Conservation (phyloP, 495 filamentous ascomycete species). For the Melanomma pulvis-pyrius region DNA sequence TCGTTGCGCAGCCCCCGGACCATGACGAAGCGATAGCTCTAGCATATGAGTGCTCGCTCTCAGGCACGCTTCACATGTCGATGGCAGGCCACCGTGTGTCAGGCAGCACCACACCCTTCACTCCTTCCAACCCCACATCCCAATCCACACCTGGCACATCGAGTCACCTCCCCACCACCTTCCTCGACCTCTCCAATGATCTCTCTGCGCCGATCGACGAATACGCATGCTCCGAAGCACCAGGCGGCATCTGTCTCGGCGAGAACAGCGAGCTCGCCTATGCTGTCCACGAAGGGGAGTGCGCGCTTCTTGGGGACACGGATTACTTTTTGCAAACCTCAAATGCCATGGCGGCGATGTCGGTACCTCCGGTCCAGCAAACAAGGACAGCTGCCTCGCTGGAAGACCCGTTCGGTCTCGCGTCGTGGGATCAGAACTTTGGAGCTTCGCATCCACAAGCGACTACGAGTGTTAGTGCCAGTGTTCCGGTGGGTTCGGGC, state of each 20-base stretch:
- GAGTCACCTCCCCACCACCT: not conserved
- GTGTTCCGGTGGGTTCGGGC: not conserved
- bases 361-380: not conserved
- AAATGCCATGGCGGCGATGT: not conserved
- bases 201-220: slow-evolving; percentile 7
- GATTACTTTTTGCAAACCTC: not conserved
- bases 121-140: not conserved
- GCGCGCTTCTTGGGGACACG: not conserved
- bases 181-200: not conserved
- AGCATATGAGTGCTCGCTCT: slow-evolving; percentile 18
- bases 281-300: not conserved
- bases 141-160: not conserved
- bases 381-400: not conserved
- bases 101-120: not conserved
- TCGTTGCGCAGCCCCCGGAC: not conserved
- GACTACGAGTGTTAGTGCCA: not conserved
- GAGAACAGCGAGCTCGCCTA: slow-evolving; percentile 12
- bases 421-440: slow-evolving; percentile 18
- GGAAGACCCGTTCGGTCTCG: slow-evolving; percentile 13
- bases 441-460: slow-evolving; percentile 4
- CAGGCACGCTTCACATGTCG: slow-evolving; percentile 2
- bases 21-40: not conserved
- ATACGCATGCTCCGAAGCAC: slow-evolving; percentile 3
- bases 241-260: slow-evolving; percentile 6
- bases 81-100: not conserved